A percentile compares a stretch with the other conserved stretches of the same genome.
Evolutionary conservation across 306 rosid genomes (phyloP).

Genomic region (Prunus padus): DNA sequence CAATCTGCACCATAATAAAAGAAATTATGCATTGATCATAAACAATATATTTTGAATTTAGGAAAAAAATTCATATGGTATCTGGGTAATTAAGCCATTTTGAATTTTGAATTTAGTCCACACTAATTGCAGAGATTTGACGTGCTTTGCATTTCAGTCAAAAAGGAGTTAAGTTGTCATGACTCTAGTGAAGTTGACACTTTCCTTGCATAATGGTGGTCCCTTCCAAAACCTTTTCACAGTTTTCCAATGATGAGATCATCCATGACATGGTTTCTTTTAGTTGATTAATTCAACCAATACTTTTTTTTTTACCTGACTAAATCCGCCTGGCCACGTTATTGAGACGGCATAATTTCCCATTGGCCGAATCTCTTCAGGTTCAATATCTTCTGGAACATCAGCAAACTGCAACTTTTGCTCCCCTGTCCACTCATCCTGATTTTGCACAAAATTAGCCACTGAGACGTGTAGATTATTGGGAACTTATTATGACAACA

Average conservation of each 20-base stretch:
- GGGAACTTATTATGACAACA: neutral
- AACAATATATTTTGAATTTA: neutral
- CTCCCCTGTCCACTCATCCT: slow-evolving; percentile 98
- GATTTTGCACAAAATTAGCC: slow-evolving; percentile 31
- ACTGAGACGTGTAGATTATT: neutral
- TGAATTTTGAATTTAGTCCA: slow-evolving; percentile 1
- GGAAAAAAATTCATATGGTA: neutral
- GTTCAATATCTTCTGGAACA: slow-evolving; percentile 87
- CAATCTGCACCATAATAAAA: slow-evolving; percentile 60
- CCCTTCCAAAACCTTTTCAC: neutral
- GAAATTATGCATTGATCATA: slow-evolving; percentile 7
- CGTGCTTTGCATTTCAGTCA: slow-evolving; percentile 5
- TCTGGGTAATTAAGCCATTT: neutral
- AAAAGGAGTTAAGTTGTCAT: slow-evolving; percentile 3
- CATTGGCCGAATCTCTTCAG: slow-evolving; percentile 90
- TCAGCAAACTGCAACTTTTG: slow-evolving; percentile 81
- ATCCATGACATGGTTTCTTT: neutral
- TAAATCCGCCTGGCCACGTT: slow-evolving; percentile 93
- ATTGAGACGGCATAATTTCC: slow-evolving; percentile 94
- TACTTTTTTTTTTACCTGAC: slow-evolving; percentile 57
- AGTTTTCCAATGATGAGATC: neutral
- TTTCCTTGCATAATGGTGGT: neutral
- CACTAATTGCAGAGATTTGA: neutral
- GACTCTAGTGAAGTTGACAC: slow-evolving; percentile 2
- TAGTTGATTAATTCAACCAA: neutral